Evolutionary conservation across 192 early-diverging fungal genomes (phyloP), one percentile per base, ranked within the genome.

Genomic region (Podochytrium sp.): DNA sequence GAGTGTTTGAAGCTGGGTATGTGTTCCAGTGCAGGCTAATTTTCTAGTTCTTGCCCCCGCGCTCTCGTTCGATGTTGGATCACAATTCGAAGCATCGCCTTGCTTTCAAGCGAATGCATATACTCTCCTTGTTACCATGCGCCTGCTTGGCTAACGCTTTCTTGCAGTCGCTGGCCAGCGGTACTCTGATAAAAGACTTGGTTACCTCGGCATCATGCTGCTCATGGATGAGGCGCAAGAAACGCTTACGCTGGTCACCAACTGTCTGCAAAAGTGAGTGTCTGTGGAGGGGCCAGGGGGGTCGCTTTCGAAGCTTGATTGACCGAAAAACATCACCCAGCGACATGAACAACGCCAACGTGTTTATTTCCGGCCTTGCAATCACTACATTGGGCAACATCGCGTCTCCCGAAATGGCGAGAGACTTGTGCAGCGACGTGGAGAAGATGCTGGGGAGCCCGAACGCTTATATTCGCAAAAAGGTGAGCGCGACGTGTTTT

Each of bases 141-240:
- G 55, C 30, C n/a, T 18, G 37, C 20, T 47, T 18, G 12, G 23
- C 20, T 43, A n/a, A n/a, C n/a, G n/a, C n/a, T n/a, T n/a, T n/a
- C n/a, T n/a, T n/a, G n/a, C n/a, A 87, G 96, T 92, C 3, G 98
- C 96, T 29, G 94, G 92, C 20, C 89, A 93, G 23, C 83, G 90
- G 74, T 98, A 94, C 79, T 85, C 95, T 3, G 98, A 99, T 79
- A 99, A 99, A 80, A 87, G 96, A 56, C 83, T 99, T 23, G 96
- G 96, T 12, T 99, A 99, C 79, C 86, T 99, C 34, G 98, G 98
- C 32, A 97, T 94, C 62, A 95, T 96, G 93, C 86, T 99, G 53
- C 83, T 99, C 30, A 82, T 98, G 60, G 98, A 99, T 80, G 98
- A 99, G 78, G 96, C 95, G 74, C 96, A 96, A 73, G 96, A 96